These are phyloP conservation scores for Chlorella vulgaris DNA, from an alignment of 139 green algal species.

Conservation along the genomic window DNA sequence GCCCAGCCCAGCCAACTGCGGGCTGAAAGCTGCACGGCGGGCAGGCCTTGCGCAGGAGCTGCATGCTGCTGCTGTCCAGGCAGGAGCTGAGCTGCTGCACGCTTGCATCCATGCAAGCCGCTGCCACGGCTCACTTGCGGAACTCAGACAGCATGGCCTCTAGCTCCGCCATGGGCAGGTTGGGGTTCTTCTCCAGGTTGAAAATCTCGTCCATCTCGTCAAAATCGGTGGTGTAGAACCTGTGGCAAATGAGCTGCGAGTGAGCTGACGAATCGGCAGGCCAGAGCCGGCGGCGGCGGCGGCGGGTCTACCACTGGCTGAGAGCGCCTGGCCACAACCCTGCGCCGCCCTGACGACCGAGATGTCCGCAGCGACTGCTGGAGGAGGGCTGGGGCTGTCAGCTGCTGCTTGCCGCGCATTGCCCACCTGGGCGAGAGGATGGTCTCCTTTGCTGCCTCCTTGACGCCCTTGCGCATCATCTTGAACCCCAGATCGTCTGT, in stretches of 20 bases:
- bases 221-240: slow-evolving; percentile 99
- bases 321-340: background rate
- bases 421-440: slow-evolving; percentile 89
- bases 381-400: too few relatives aligned
- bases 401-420: too few relatives aligned
- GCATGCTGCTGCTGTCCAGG: too few relatives aligned
- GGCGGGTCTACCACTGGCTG: too few relatives aligned
- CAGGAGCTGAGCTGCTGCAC: too few relatives aligned
- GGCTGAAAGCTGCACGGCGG: too few relatives aligned
- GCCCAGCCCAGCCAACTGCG: too few relatives aligned
- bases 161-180: slow-evolving; percentile 92
- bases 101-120: too few relatives aligned
- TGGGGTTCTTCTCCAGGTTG: slow-evolving; percentile 91
- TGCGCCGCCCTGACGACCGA: too few relatives aligned
- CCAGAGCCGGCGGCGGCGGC: background rate
- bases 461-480: slow-evolving; percentile 88
- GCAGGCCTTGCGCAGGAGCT: too few relatives aligned
- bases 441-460: slow-evolving; percentile 84
- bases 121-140: slow-evolving; percentile 54
- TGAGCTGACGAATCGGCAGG: background rate
- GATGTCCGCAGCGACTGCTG: too few relatives aligned
- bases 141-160: slow-evolving; percentile 93
- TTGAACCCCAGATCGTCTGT: slow-evolving; percentile 71
- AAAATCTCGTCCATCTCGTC: slow-evolving; percentile 99
- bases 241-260: background rate